Evolutionary conservation across 2,329 filamentous ascomycete genomes (phyloP), one percentile per base, ranked within the genome.

Genomic region (Calonectria hongkongensis): DNA sequence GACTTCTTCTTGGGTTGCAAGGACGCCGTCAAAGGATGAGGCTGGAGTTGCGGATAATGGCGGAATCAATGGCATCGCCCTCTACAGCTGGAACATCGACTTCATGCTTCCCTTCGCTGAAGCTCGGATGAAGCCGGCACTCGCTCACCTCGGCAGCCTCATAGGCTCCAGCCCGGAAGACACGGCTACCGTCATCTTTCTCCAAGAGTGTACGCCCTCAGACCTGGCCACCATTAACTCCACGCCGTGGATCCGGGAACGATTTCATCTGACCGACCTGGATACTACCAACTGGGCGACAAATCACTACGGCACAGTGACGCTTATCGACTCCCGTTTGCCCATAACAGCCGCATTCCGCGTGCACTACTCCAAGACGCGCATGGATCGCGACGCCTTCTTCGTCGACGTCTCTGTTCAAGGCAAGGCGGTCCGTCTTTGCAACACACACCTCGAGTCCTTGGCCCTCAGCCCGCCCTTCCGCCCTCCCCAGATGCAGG

Each of bases 381-480:
- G 79, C 13, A 89, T 90, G 84, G 85, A 86, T 54, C 84, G 89
- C 7, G 90, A 92, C 76, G 89, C 83, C 3, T 79, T 91, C 1
- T 91, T 91, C 68, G 84, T 90, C n/a, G 89, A 92, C 66, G 54
- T 76, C 67, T 87, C 60, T 54, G 50, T 70, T 27, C 43, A 76
- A 27, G 67, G 67, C 41, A 80, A 76, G 62, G 80, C 80, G 0
- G 74, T 91, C 7, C 85, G 89, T 4, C 76, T 91, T 4, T 90
- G 89, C 80, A 90, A 90, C 77, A 87, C 87, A 0, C 90, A 92
- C 76, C 87, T 92, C 4, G 90, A 92, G 78, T 90, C 88, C 2
- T 81, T 92, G 18, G 83, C 85, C 0, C 81, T 86, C 0, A 79
- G 86, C 5, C 88, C 88, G 0, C 88, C 89, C 0, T 80, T 85